These are phyloP conservation scores for Coemansia sp. DNA, from an alignment of 192 early-diverging fungal species.

Conservation along the genomic window DNA sequence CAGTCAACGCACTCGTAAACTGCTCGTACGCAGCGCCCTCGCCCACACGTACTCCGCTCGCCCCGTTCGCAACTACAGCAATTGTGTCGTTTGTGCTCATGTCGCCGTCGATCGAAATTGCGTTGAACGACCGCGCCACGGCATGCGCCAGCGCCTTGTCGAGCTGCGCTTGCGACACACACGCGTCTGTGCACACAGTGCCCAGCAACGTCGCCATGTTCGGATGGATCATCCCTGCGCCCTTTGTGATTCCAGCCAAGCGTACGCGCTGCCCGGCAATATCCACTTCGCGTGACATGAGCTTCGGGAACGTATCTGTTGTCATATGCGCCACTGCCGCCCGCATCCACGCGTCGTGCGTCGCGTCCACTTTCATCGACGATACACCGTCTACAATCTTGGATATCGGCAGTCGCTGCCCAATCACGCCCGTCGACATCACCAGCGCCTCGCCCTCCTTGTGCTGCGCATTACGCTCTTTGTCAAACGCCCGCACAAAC, in stretches of 20 bases:
- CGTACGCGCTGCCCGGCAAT: constrained; percentile 36
- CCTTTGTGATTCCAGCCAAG: constrained; percentile 96
- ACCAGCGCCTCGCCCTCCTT: constrained; percentile 55
- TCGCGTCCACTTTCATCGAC: constrained; percentile 44
- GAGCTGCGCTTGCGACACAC: constrained; percentile 64
- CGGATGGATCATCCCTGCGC: constrained; percentile 98
- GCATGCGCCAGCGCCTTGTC: constrained; percentile 75
- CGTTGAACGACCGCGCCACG: constrained; percentile 90
- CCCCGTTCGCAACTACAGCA: constrained; percentile 85
- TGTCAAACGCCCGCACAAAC: constrained; percentile 47
- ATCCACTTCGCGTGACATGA: constrained; percentile 61
- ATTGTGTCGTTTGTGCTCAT: constrained; percentile 97
- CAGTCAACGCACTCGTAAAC: constrained; percentile 73
- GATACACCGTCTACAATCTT: constrained; percentile 71
- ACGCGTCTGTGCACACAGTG: constrained; percentile 82
- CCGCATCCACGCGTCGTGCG: constrained; percentile 75
- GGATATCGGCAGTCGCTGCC: constrained; percentile 81
- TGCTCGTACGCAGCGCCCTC: constrained; percentile 53
- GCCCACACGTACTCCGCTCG: constrained; percentile 16
- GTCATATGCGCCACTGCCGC: constrained; percentile 93
- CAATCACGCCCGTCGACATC: constrained; percentile 98
- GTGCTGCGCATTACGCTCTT: not conserved
- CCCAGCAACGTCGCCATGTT: constrained; percentile 96
- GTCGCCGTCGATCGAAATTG: constrained; percentile 94
- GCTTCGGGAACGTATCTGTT: constrained; percentile 96